Evolutionary conservation across 768 basidiomycete genomes (phyloP).

Genomic region (Daedaleopsis sinensis): DNA sequence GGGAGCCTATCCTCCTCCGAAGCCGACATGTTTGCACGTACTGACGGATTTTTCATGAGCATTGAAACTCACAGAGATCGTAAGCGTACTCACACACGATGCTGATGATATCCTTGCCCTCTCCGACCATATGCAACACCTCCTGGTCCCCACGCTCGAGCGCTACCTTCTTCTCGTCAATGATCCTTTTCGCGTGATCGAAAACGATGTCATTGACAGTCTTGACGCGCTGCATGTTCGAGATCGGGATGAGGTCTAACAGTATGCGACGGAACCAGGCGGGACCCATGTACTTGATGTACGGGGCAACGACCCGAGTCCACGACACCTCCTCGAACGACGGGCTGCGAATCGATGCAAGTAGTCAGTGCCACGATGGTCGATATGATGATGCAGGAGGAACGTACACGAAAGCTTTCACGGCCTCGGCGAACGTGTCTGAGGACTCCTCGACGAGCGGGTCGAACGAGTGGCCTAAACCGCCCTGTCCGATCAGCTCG

Average conservation of each 20-base stretch:
- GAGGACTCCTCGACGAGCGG: constrained; percentile 36
- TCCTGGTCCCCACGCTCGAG: constrained; percentile 30
- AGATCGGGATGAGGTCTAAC: constrained; percentile 43
- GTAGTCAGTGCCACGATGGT: constrained; percentile 31
- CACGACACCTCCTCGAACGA: neutral
- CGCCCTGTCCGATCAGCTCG: constrained; percentile 50
- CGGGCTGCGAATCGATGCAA: constrained; percentile 27
- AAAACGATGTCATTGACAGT: constrained; percentile 51
- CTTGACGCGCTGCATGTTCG: constrained; percentile 44
- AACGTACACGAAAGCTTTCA: constrained; percentile 34
- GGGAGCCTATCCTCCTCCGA: constrained; percentile 11
- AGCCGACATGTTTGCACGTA: constrained; percentile 41
- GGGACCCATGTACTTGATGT: constrained; percentile 43
- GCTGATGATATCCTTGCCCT: constrained; percentile 52
- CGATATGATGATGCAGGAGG: constrained; percentile 26
- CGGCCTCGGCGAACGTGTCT: constrained; percentile 10
- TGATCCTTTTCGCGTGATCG: constrained; percentile 40
- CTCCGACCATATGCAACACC: constrained; percentile 25
- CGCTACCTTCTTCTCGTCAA: constrained; percentile 39
- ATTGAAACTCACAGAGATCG: too few relatives aligned
- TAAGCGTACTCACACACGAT: constrained; percentile 38
- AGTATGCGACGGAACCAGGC: constrained; percentile 44
- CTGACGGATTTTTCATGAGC: constrained; percentile 22
- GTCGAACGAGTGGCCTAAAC: constrained; percentile 44
- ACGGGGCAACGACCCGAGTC: constrained; percentile 30